Evolutionary conservation across 331 rosid genomes (phyloP).

Genomic region (Acacia pycnantha): DNA sequence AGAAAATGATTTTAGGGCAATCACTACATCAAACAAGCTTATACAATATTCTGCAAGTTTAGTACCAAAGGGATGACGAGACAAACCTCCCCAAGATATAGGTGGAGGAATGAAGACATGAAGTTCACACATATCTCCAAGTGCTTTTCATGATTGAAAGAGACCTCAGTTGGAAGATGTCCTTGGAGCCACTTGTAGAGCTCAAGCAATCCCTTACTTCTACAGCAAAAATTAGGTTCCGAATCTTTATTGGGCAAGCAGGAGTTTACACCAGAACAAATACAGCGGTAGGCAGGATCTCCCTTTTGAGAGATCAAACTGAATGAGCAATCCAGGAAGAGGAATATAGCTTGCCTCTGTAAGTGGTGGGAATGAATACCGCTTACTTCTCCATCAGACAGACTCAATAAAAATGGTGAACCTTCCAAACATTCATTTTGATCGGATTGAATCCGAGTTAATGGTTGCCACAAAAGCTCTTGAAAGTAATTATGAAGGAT

Average conservation of each 20-base stretch:
- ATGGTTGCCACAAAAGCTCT: conserved; percentile 52
- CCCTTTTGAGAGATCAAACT: conserved; percentile 46
- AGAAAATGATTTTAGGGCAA: conserved; percentile 11
- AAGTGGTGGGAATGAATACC: conserved; percentile 54
- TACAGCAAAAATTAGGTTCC: conserved; percentile 42
- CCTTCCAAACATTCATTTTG: conserved; percentile 67
- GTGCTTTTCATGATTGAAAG: conserved; percentile 48
- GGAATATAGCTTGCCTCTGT: conserved; percentile 71
- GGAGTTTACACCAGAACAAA: conserved; percentile 40
- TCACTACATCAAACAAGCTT: background rate
- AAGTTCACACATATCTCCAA: conserved; percentile 55
- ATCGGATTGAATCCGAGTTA: conserved; percentile 35
- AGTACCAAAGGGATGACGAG: conserved; percentile 17
- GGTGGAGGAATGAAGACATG: conserved; percentile 72
- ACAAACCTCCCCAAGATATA: conserved; percentile 78
- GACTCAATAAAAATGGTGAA: conserved; percentile 69
- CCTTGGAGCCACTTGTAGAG: conserved; percentile 73
- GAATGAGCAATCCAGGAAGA: conserved; percentile 67
- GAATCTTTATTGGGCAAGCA: conserved; percentile 30
- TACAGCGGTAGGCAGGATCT: conserved; percentile 31
- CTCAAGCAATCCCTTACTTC: conserved; percentile 58
- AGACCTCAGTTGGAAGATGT: conserved; percentile 53
- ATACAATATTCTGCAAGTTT: conserved; percentile 21
- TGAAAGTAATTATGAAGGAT: conserved; percentile 58
- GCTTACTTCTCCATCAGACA: conserved; percentile 50